Base-by-base conservation (phyloP, 768 basidiomycete genomes). In the Brasilioporus rufonigricans region DNA sequence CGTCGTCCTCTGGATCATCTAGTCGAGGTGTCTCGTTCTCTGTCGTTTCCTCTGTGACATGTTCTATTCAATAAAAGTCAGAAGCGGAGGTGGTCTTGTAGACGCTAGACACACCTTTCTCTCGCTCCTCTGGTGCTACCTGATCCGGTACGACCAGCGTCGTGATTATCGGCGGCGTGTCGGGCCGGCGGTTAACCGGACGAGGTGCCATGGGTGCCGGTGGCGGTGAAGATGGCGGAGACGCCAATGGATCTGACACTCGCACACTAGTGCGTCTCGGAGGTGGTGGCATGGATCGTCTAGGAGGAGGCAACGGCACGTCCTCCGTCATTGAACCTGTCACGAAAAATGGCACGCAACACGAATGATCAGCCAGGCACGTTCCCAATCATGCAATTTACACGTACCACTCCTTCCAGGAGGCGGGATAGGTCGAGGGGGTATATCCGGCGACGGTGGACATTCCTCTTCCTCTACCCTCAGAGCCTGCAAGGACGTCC, bases 1-100 rank as follows among this genome's bases (percentile, higher is more conserved):
- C 81, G 1, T 74, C 74, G 48, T 80, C 77, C 54, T 76, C 76
- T n/a, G 59, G 64, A 8, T 59, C 56, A 4, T 60, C 56, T 2
- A 60, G 60, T 21, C 56, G 60, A 7, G 58, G 55, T 9, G 56
- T 61, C 40, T 4, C 44, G 10, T 18, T 33, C 24, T 40, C 56
- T 1, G 33, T 44, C 16, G 27, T 8, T 11, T 64, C 66, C n/a
- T 61, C 31, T n/a, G n/a, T n/a, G 19, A 50, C 40, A 2, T 29
- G 36, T 44, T 59, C 56, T 47, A 14, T n/a, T 23, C 14, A 49
- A 40, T 10, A 24, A n/a, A 31, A 44, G 26, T 62, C 24, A 55
- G 41, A 26, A 11, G 6, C 5, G 11, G 12, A 11, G 10, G 10
- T 11, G 10, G 32, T n/a, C 32, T 3, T 33, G 11, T 5, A 33